Evolutionary conservation across 2,329 filamentous ascomycete species (phyloP).

Genomic region (Fonsecaea multimorphosa): DNA sequence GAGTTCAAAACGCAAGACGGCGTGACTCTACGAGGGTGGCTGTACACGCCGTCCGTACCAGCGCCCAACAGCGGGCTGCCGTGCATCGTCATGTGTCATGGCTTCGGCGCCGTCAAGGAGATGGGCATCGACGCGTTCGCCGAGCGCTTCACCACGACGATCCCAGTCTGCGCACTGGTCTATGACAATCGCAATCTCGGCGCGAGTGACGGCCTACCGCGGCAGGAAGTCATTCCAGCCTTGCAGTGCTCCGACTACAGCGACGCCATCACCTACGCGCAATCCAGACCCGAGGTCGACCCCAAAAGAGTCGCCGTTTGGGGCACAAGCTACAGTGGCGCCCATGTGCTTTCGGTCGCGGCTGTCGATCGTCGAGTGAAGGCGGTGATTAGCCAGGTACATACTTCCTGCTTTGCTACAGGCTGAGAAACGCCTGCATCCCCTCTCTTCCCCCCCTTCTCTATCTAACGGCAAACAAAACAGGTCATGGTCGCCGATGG

Average conservation of each 20-base stretch:
- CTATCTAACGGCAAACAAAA: neutral
- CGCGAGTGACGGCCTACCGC: slow-evolving; percentile 40
- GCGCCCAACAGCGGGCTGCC: slow-evolving; percentile 10
- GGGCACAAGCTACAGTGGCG: slow-evolving; percentile 47
- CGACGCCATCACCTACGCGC: slow-evolving; percentile 49
- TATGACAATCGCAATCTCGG: slow-evolving; percentile 38
- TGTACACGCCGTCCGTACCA: slow-evolving; percentile 26
- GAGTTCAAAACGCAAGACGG: slow-evolving; percentile 36
- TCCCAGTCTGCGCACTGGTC: neutral
- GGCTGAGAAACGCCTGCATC: neutral
- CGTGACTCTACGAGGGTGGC: slow-evolving; percentile 37
- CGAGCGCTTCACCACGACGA: neutral
- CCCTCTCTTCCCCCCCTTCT: too few relatives aligned
- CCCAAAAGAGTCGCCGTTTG: slow-evolving; percentile 46
- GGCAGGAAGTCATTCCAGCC: slow-evolving; percentile 40
- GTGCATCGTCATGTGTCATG: neutral
- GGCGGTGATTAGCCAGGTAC: slow-evolving; percentile 41
- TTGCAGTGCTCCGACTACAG: slow-evolving; percentile 45
- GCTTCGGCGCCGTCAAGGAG: neutral
- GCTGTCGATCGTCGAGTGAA: slow-evolving; percentile 48
- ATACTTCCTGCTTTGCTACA: neutral
- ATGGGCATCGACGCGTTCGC: neutral
- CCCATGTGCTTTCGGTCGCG: slow-evolving; percentile 46
- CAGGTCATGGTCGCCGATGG: slow-evolving; percentile 40
- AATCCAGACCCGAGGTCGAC: slow-evolving; percentile 43